Conservation (phyloP, 2,329 filamentous ascomycete genomes). For the Calonectria hongkongensis region DNA sequence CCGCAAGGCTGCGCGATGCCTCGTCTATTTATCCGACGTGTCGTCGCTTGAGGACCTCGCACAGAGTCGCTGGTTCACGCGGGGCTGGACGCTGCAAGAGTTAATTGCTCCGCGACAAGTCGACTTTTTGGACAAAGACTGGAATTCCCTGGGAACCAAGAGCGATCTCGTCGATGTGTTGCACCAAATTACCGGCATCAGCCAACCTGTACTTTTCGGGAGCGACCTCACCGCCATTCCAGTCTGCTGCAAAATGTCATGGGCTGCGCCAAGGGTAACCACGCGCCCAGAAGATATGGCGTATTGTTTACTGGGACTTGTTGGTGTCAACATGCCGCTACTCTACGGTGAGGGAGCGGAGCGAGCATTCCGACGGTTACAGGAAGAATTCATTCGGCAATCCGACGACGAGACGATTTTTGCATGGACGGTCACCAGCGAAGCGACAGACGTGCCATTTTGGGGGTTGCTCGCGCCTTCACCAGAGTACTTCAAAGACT, state of each 20-base stretch:
- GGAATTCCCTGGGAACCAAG: not conserved
- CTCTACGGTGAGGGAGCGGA: constrained; percentile 14
- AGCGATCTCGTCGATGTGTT: not conserved
- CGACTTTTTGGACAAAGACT: constrained; percentile 7
- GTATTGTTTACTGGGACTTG: constrained; percentile 14
- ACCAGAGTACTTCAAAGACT: constrained; percentile 22
- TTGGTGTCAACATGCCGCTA: constrained; percentile 22
- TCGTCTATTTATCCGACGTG: constrained; percentile 23
- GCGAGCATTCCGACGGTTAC: constrained; percentile 11
- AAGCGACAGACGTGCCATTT: not conserved
- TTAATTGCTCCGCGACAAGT: constrained; percentile 15
- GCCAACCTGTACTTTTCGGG: not conserved
- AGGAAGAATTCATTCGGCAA: constrained; percentile 20
- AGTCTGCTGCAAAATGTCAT: constrained; percentile 13
- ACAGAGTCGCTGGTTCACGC: constrained; percentile 16
- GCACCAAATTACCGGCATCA: constrained; percentile 11
- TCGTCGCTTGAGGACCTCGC: not conserved
- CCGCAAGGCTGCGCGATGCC: not conserved
- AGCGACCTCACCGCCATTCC: not conserved
- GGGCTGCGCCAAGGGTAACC: constrained; percentile 12
- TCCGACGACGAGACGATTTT: constrained; percentile 19
- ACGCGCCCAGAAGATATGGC: constrained; percentile 19
- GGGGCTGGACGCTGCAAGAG: constrained; percentile 22
- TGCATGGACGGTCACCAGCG: constrained; percentile 1
- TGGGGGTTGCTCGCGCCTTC: constrained; percentile 16